Base-by-base conservation (phyloP, 148 eudicot genomes). In the Silene conica region DNA sequence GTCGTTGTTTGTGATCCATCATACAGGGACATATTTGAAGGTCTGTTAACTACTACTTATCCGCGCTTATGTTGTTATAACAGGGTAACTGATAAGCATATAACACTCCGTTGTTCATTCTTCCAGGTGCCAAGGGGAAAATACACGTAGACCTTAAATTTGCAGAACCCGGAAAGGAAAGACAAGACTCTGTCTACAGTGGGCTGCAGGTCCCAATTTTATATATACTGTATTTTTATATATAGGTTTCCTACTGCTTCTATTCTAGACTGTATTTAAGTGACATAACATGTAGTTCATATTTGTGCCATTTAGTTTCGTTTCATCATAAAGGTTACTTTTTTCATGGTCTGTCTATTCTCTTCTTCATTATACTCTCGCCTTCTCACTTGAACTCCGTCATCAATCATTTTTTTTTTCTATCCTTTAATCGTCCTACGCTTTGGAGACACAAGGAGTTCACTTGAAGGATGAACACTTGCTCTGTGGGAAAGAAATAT, bases 1-100 rank as follows among this genome's bases (percentile, higher is more conserved):
- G 82, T 95, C 71, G 99, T 95, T 50, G 99, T 95, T 78, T 96
- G 99, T 82, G 99, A 96, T 85, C 96, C 99, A 73, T 92, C 97
- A 50, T 96, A 92, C 80, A 78, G 74, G 81, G 96, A 90, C 85
- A 85, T 96, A 76, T 96, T 96, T 87, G 92, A 90, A 96, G 99
- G 99, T 96, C 60, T 23, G 21, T n/a, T 48, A 18, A 15, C 19
- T 14, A 34, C 12, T 63, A 45, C n/a, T 31, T 21, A 19, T 64
- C 26, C 59, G 50, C 2, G 31, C 57, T 63, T n/a, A 20, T 38
- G 22, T 28, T 70, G 41, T 77, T 26, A 45, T 73, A 45, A 63
- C 57, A 71, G 20, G 54, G 21, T 55, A 34, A 45, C 4, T 63
- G 48, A 74, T 25, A 50, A 23, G 59, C n/a, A 72, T 65, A 67